Evolutionary conservation across 257 asterid genomes (phyloP).

Genomic region (Lycium barbarum): DNA sequence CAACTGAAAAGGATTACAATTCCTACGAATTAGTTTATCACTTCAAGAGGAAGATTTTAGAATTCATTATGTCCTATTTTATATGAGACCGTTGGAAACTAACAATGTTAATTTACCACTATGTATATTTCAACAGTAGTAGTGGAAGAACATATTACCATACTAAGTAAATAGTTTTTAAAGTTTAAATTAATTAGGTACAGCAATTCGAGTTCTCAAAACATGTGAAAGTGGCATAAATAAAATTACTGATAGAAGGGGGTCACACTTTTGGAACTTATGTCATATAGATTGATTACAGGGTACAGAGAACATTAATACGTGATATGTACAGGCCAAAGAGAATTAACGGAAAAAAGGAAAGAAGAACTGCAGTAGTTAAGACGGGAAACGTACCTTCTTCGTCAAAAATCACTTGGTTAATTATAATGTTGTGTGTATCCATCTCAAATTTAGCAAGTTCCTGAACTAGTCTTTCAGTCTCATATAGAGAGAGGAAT

Average conservation of each 20-base stretch:
- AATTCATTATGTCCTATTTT: not conserved
- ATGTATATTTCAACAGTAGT: not conserved
- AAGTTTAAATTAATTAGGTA: not conserved
- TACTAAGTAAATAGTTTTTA: not conserved
- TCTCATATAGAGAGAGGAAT: conserved; percentile 93
- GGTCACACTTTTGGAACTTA: not conserved
- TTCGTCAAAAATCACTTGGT: conserved; percentile 92
- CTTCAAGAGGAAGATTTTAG: not conserved
- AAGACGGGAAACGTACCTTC: conserved; percentile 60
- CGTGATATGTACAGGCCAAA: not conserved
- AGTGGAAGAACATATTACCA: not conserved
- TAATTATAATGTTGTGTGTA: conserved; percentile 90
- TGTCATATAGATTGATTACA: not conserved
- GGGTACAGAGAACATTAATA: not conserved
- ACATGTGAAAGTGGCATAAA: not conserved
- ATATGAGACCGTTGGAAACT: not conserved
- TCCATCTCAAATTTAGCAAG: conserved; percentile 95
- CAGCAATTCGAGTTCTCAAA: not conserved
- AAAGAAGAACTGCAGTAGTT: not conserved
- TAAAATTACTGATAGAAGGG: not conserved
- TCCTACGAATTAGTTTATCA: not conserved
- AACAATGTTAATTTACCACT: not conserved
- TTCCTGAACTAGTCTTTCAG: conserved; percentile 95
- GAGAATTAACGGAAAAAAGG: not conserved
- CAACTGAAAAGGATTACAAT: conserved; percentile 45